These are phyloP conservation scores for Arachnopeziza araneosa DNA, from an alignment of 2,329 filamentous ascomycete genomes.

Conservation along the genomic window DNA sequence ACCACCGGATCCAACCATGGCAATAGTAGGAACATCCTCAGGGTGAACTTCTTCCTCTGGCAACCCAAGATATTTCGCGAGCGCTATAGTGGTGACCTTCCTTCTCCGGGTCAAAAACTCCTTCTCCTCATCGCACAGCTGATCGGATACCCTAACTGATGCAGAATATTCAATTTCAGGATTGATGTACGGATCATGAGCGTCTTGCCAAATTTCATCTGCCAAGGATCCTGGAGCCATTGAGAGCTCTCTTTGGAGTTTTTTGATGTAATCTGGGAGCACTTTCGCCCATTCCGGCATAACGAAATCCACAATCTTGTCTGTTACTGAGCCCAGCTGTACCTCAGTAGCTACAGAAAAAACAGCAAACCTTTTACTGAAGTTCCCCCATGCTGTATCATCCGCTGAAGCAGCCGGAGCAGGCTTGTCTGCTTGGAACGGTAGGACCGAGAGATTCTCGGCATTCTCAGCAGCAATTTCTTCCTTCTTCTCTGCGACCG, in stretches of 20 bases:
- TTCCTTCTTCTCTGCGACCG: slow-evolving; percentile 19
- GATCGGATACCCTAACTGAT: slow-evolving; percentile 71
- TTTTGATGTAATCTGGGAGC: slow-evolving; percentile 70
- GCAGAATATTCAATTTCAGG: slow-evolving; percentile 84
- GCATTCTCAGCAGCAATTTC: slow-evolving; percentile 22
- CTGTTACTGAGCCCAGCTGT: slow-evolving; percentile 50
- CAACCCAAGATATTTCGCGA: slow-evolving; percentile 78
- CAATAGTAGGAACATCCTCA: slow-evolving; percentile 88
- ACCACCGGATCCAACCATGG: slow-evolving; percentile 90
- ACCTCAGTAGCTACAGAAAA: slow-evolving; percentile 50
- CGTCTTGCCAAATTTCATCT: slow-evolving; percentile 89
- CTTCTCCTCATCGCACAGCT: slow-evolving; percentile 79
- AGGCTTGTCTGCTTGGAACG: slow-evolving; percentile 18
- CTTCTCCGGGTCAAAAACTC: slow-evolving; percentile 66
- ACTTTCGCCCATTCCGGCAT: slow-evolving; percentile 77
- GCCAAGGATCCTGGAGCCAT: slow-evolving; percentile 84
- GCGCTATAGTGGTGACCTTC: slow-evolving; percentile 60
- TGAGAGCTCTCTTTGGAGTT: slow-evolving; percentile 82
- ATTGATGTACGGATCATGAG: slow-evolving; percentile 75
- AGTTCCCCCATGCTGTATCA: slow-evolving; percentile 28
- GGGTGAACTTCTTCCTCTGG: slow-evolving; percentile 78
- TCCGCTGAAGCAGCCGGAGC: slow-evolving; percentile 11
- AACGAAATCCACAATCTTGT: slow-evolving; percentile 63
- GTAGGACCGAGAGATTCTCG: slow-evolving; percentile 19
- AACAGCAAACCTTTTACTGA: slow-evolving; percentile 24